Percentiles rank a stretch among this genome's conserved stretches.
Conservation (phyloP, 2,329 filamentous ascomycete species). For the Colletotrichum tabaci region DNA sequence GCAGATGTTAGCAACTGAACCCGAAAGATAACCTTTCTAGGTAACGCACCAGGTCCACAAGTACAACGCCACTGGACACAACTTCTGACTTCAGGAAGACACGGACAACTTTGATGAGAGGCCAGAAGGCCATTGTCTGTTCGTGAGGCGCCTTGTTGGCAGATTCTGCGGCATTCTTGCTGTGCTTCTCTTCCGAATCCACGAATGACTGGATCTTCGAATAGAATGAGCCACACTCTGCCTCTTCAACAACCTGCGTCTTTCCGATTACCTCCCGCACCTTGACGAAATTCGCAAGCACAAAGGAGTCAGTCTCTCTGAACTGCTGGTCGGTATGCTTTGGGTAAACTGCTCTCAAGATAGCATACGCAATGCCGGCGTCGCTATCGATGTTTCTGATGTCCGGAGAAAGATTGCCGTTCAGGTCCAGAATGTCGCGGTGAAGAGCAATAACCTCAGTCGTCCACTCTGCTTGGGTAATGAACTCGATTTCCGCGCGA, state of each 20-base stretch:
- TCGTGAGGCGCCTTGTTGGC: background rate
- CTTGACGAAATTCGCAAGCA: background rate
- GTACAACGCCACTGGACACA: constrained; percentile 53
- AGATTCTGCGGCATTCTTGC: background rate
- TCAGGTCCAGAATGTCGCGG: constrained; percentile 60
- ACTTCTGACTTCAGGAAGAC: constrained; percentile 53
- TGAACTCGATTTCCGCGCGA: constrained; percentile 71
- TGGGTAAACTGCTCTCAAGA: constrained; percentile 63
- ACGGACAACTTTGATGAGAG: constrained; percentile 66
- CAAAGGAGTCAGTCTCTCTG: background rate
- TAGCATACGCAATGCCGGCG: constrained; percentile 56
- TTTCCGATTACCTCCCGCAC: constrained; percentile 12
- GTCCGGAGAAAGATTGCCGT: constrained; percentile 56
- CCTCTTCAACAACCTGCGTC: constrained; percentile 8
- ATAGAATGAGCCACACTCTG: constrained; percentile 9
- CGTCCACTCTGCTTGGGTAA: constrained; percentile 65
- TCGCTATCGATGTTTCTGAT: constrained; percentile 60
- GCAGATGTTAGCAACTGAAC: constrained; percentile 31
- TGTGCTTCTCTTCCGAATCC: constrained; percentile 17
- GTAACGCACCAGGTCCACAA: constrained; percentile 63
- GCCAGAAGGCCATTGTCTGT: constrained; percentile 57
- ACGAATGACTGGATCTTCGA: constrained; percentile 21
- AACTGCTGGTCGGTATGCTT: constrained; percentile 29
- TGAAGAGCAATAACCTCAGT: constrained; percentile 65
- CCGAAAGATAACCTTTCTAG: background rate